Base-by-base conservation (phyloP, 1,284 basidiomycete species). In the Phellinidium pouzarii region DNA sequence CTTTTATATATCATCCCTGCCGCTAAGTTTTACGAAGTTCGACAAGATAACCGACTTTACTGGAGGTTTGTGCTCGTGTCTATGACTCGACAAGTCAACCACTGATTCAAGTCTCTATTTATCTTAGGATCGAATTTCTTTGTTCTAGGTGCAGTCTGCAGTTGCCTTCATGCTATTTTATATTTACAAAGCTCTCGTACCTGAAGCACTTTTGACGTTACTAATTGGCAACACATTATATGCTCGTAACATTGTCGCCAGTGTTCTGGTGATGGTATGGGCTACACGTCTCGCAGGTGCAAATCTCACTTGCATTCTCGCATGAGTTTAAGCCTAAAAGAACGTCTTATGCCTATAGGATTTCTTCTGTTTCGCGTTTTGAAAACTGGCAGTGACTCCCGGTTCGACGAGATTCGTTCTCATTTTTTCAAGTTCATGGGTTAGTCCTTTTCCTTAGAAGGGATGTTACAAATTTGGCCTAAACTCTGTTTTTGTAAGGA, bases 1-100 rank as follows among this genome's bases (percentile, higher is more conserved):
- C 34, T 50, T 29, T 9, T 26, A 17, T 34, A 8, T 23, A 7
- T 20, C 22, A 20, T n/a, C 50, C 12, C 23, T 44, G 22, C 17
- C 29, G 22, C 4, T 45, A 23, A 34, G 38, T 11, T 44, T 36
- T 5, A 25, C 27, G 20, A n/a, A 83, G 71, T 84, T 87, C 61
- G 84, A 87, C 66, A 86, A 87, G 64, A 81, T 87, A 47, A 86
- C 84, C 8, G 84, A 82, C 61, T 77, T 82, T 56, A 81, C 79
- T 3, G 79, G 80, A 54, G 77, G 79, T 77, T 34, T 9, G 71
- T 63, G 34, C n/a, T 3, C 34, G 14, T 8, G 31, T 29, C 44
- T 27, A 52, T 50, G 29, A 31, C 11, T 19, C 20, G 31, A 23
- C 9, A 52, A 37, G 50, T n/a, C 44, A 14, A 38, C 29, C 8